phyloP scores from a whole-genome alignment of 208 protist species.

The Entamoeba dispar region DNA sequence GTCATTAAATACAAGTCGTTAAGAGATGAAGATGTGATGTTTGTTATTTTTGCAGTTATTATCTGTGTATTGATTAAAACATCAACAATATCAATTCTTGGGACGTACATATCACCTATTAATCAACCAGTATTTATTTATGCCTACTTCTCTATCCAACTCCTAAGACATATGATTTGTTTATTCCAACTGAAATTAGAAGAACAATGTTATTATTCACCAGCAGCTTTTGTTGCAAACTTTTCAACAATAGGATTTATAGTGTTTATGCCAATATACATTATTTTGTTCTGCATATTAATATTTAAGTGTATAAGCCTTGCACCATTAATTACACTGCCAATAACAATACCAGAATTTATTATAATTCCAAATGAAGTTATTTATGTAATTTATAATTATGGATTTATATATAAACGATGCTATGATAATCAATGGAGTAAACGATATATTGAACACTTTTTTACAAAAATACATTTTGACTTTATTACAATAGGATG shows the following conservation, averaged over 20 bases:
- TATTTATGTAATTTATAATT: neutral
- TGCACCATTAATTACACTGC: neutral
- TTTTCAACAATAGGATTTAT: neutral
- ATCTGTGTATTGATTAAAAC: neutral
- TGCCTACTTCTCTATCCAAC: neutral
- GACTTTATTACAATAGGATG: neutral
- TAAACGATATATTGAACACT: neutral
- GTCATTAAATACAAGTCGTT: neutral
- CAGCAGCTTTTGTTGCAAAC: neutral
- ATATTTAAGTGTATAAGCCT: neutral
- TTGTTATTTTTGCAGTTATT: neutral
- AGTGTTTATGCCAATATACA: neutral
- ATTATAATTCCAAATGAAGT: neutral
- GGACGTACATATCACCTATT: neutral
- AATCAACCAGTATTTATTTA: neutral
- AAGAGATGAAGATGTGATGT: neutral
- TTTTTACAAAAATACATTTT: neutral
- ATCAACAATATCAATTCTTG: neutral
- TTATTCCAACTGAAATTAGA: neutral
- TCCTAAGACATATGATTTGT: neutral
- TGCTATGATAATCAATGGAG: neutral
- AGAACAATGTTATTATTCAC: neutral
- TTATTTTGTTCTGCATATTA: neutral
- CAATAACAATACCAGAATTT: neutral
- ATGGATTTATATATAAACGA: neutral